These are phyloP conservation scores for Stevia rebaudiana DNA, from an alignment of 140 eudicot genomes.

Conservation along the genomic window DNA sequence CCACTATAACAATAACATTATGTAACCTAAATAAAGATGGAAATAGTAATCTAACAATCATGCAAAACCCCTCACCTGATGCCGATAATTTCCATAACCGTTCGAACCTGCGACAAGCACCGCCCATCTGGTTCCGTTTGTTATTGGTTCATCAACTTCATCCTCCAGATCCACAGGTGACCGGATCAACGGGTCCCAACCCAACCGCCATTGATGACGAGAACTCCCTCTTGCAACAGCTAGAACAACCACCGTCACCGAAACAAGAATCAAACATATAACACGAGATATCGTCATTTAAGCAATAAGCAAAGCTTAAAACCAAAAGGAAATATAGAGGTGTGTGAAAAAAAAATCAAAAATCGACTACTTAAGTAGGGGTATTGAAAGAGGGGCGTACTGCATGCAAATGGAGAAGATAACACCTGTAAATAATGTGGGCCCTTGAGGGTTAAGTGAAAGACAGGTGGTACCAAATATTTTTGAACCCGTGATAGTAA, in stretches of 20 bases:
- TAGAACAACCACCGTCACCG: constrained; percentile 3
- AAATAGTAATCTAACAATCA: too few species aligned
- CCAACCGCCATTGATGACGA: constrained; percentile 7
- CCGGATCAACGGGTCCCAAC: constrained; percentile 27
- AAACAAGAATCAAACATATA: not conserved
- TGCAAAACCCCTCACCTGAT: constrained; percentile 15
- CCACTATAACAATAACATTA: too few species aligned
- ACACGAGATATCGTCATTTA: constrained; percentile 1
- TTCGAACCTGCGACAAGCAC: constrained; percentile 25
- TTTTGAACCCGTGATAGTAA: constrained; percentile 3
- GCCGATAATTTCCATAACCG: constrained; percentile 20
- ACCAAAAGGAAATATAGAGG: too few species aligned
- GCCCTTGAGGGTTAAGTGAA: not conserved
- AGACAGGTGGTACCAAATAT: not conserved
- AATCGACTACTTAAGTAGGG: not conserved
- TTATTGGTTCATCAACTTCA: not conserved
- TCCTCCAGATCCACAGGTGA: constrained; percentile 25
- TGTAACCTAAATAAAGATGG: too few species aligned
- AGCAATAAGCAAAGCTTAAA: too few species aligned
- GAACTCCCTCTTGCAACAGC: constrained; percentile 7
- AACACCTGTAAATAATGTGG: constrained; percentile 21
- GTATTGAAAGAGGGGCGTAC: not conserved
- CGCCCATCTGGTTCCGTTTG: constrained; percentile 19
- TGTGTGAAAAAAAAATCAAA: too few species aligned
- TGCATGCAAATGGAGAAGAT: constrained; percentile 23